Conservation (phyloP, 1,284 basidiomycete species). For the Austroboletus niveus region DNA sequence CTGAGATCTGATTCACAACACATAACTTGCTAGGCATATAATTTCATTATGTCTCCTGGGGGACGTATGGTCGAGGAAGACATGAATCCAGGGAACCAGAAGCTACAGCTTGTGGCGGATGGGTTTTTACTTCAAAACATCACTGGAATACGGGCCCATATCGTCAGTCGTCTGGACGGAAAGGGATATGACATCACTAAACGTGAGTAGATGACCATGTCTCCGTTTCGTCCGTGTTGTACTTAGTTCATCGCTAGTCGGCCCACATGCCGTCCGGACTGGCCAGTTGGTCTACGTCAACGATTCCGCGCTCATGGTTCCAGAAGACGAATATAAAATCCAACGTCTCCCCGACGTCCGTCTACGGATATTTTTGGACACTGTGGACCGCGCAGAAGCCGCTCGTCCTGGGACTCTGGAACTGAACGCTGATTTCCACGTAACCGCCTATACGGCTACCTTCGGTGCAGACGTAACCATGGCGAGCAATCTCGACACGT, state of each 20-base stretch:
- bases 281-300: conserved; percentile 82
- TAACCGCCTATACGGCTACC: conserved; percentile 61
- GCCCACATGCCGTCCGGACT: conserved; percentile 73
- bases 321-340: conserved; percentile 28
- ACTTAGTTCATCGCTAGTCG: conserved; percentile 52
- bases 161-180: conserved; percentile 79
- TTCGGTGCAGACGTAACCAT: conserved; percentile 67
- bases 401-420: conserved; percentile 34
- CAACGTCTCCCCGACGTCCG: conserved; percentile 47
- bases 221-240: neutral
- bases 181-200: conserved; percentile 83
- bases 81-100: conserved; percentile 61
- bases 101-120: conserved; percentile 60
- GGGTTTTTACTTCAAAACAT: conserved; percentile 78
- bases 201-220: conserved; percentile 47
- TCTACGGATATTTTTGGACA: conserved; percentile 57
- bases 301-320: conserved; percentile 59
- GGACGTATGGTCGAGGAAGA: conserved; percentile 64
- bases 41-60: conserved; percentile 69
- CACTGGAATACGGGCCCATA: conserved; percentile 71
- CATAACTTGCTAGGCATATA: conserved; percentile 54
- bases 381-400: conserved; percentile 44
- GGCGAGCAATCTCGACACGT: conserved; percentile 20
- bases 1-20: conserved; percentile 7
- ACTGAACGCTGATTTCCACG: conserved; percentile 44